Evolutionary conservation across 768 basidiomycete genomes (phyloP), one percentile per base, ranked within the genome.

Genomic region (Astraeus odoratus): DNA sequence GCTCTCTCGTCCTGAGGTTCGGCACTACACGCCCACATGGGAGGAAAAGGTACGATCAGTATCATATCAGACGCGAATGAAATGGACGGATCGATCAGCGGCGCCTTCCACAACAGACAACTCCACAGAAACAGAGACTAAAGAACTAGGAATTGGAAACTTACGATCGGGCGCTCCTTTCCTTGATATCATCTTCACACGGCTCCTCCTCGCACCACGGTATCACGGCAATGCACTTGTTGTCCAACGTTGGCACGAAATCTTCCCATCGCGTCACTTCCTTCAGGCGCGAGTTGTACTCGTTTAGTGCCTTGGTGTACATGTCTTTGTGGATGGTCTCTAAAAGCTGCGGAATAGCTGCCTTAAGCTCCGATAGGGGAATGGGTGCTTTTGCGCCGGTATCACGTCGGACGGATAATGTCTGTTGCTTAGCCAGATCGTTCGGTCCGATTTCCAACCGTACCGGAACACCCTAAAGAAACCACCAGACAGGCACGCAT

Each of bases 131-230:
- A 37, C 12, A 40, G 30, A 16, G 25, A 29, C 20, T 10, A 26
- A 43, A 19, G n/a, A 23, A 44, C 37, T 33, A 37, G 25, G 40
- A 18, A 31, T 4, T 34, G 13, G 46, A 49, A 52, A 57, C 53
- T 73, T 65, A 94, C 89, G 85, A 79, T 63, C 80, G 73, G 46
- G 81, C 90, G 59, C 84, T 90, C 50, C 88, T 75, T 57, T 98
- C 92, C 73, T 99, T 98, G 75, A 99, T 97, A 57, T 93, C 89
- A 61, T 99, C 95, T 65, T 99, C 96, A 59, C 96, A 99, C 12
- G 74, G 75, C 60, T 88, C 89, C 16, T 71, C 76, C 66, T 98
- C 92, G 66, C 96, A 98, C 96, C 96, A 99, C 3, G 96, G 96
- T 48, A 98, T 78, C 44, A 86, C 86, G 18, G 85, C 81, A 29